Evolutionary conservation across 2,329 filamentous ascomycete species (phyloP), one percentile per base, ranked within the genome.

Genomic region (Rhytidhysteron rufulum): DNA sequence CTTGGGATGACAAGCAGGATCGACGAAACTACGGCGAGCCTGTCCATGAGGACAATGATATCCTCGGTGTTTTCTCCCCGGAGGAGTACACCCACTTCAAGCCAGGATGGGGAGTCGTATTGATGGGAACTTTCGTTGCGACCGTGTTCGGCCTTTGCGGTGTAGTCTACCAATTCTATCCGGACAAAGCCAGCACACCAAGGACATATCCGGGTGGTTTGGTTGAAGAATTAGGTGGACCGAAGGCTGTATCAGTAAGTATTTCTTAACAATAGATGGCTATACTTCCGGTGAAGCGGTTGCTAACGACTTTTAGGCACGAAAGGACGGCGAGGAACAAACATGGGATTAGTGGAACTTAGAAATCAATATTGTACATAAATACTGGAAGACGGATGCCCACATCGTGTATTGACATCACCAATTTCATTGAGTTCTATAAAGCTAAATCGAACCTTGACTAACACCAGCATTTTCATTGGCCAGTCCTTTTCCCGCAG

Each of bases 1-100:
- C 88, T 63, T 98, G 89, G 88, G 97, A 89, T 88, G 91, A 98
- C 71, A 86, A 89, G 68, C 93, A 98, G 72, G 93, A 97, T 69
- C 84, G 90, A 65, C 82, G 93, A 60, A 97, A 98, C 77, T 97
- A 87, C 65, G 90, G 90, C 68, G 94, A 98, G 70, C 88, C 91
- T 10, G 82, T 95, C 38, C 91, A 98, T 68, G 94, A 98, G 70
- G 93, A 98, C 68, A 86, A 96, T 68, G 94, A 98, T 66, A 78
- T 89, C 42, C 76, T 97, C 42, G 90, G 89, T 55, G 85, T 95
- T 50, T 91, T 98, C 70, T 85, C 87, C 37, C 82, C 88, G 2
- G 83, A 93, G 66, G 84, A 90, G 58, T 97, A 98, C 73, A 93
- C 83, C 41, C 91, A 93, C 76, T 79, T 80, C 59, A 84, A 78